Evolutionary conservation across 225 moss, liverwort and hornwort species (phyloP), one percentile per base, ranked within the genome.

Genomic region (Ulota crispa): DNA sequence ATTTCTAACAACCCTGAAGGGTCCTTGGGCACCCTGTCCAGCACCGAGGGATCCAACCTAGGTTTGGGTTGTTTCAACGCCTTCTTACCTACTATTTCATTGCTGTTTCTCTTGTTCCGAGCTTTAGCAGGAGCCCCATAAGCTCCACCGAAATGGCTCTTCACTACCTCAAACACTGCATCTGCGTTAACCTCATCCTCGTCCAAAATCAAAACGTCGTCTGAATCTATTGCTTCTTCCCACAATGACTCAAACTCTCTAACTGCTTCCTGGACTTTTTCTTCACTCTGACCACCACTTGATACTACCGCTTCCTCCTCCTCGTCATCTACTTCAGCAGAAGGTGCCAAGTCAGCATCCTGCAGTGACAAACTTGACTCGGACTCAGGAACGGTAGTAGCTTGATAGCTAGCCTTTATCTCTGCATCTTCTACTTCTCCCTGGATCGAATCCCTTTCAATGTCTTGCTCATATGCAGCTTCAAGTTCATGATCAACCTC

Each of bases 1-100:
- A 91, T 72, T 82, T 87, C 68, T 73, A 91, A 82, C 65, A 91
- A 76, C 6, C 89, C 91, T 45, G 85, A 81, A 28, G 83, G 89
- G 37, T 91, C 89, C 67, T 81, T 89, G 1, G 86, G 85, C 41
- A 83, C 81, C 77, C 82, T 73, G 32, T 89, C 85, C 6, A 83
- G 54, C 57, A 82, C 77, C 6, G 79, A 60, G 20, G 85, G 64
- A 55, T 87, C 85, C 76, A 81, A 45, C 70, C 87, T 79, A 7
- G 37, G 78, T n/a, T 77, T 57, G 13, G 12, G 16, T 0, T 39
- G 73, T 26, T 39, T 68, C 84, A 84, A 57, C 24, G 87, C 78
- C 80, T 83, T 91, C 82, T 84, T 86, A 54, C 86, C 86, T 64
- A 88, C 88, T 64, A 83, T 0, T 27, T 86, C 68, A 66, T 91